phyloP scores from a whole-genome alignment of 208 protist genomes.

The Leishmania tropica region DNA sequence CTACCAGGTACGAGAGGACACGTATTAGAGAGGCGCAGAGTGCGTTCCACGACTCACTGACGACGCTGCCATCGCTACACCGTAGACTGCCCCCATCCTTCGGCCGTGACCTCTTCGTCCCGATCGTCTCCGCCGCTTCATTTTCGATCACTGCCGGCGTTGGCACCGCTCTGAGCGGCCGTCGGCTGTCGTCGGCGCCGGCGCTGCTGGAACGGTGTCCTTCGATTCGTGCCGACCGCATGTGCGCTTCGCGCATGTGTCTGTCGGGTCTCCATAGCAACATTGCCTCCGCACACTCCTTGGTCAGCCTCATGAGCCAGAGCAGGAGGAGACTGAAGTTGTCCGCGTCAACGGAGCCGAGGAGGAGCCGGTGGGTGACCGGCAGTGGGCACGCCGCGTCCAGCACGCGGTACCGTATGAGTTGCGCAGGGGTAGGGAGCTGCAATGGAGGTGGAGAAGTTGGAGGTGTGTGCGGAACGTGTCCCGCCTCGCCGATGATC shows the following conservation, averaged over 20 bases:
- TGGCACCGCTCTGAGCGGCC: neutral
- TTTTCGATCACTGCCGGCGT: neutral
- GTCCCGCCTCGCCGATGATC: neutral
- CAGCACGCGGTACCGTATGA: slow-evolving; percentile 24
- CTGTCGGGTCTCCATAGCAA: slow-evolving; percentile 12
- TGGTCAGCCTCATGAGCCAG: slow-evolving; percentile 15
- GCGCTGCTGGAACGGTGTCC: neutral
- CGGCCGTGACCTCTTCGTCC: neutral
- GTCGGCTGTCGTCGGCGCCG: neutral
- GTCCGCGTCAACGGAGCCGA: slow-evolving; percentile 17
- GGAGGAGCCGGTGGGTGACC: slow-evolving; percentile 24
- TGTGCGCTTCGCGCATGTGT: neutral
- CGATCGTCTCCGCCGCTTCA: neutral
- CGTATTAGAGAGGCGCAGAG: slow-evolving; percentile 24
- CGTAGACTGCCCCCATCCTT: neutral
- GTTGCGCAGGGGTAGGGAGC: slow-evolving; percentile 21
- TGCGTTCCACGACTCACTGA: slow-evolving; percentile 11
- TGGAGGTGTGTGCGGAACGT: neutral
- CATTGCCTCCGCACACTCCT: slow-evolving; percentile 14
- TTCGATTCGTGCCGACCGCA: neutral
- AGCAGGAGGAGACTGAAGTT: slow-evolving; percentile 2
- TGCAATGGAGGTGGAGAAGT: neutral
- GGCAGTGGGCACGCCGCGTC: slow-evolving; percentile 15
- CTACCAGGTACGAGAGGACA: slow-evolving; percentile 9
- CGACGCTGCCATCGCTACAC: neutral